phyloP scores from a whole-genome alignment of 305 asterid species.

The Lippia alba region DNA sequence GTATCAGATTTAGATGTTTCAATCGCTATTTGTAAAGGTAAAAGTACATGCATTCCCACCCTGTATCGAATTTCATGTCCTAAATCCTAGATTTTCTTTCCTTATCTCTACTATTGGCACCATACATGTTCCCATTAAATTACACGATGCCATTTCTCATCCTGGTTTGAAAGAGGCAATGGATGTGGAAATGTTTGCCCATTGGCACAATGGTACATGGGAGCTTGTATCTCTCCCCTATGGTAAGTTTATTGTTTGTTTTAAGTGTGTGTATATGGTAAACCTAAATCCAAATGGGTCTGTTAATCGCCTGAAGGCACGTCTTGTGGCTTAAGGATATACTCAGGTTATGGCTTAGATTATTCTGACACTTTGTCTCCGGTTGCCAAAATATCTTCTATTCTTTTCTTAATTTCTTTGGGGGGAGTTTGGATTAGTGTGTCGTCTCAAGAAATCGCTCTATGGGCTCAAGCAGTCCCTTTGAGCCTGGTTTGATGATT shows the following conservation, averaged over 20 bases:
- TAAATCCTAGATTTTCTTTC: background rate
- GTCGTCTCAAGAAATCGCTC: too few species aligned
- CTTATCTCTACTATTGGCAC: background rate
- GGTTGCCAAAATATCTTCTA: too few species aligned
- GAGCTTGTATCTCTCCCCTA: background rate
- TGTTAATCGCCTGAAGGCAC: background rate
- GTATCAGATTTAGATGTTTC: background rate
- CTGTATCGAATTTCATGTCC: background rate
- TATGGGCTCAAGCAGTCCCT: too few species aligned
- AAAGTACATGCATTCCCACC: background rate
- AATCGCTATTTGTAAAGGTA: background rate
- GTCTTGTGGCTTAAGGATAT: background rate
- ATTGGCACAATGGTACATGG: background rate
- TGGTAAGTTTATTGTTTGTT: background rate
- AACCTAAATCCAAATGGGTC: background rate
- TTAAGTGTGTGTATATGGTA: background rate
- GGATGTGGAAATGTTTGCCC: background rate
- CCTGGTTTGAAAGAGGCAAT: background rate
- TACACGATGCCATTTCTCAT: background rate
- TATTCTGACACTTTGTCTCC: background rate
- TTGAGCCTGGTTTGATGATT: too few species aligned
- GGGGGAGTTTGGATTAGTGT: too few species aligned
- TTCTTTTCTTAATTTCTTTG: too few species aligned
- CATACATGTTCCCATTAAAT: background rate
- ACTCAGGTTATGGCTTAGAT: conserved; percentile 1